phyloP scores from a whole-genome alignment of 2,329 filamentous ascomycete genomes.

The Calycina herbarum region DNA sequence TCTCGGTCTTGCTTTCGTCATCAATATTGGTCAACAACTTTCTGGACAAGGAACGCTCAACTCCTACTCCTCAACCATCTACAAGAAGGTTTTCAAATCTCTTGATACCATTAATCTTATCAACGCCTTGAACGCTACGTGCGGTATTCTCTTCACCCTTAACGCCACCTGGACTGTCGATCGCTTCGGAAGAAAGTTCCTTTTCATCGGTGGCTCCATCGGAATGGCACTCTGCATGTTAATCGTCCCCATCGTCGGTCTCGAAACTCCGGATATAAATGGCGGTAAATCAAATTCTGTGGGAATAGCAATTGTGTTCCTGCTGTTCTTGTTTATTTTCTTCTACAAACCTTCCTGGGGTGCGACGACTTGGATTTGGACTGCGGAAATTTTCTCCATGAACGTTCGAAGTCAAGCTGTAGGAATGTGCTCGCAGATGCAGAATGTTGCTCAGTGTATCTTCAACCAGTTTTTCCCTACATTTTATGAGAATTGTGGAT shows the following conservation, averaged over 20 bases:
- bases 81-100: conserved; percentile 66
- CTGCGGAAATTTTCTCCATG: conserved; percentile 68
- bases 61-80: conserved; percentile 72
- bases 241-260: conserved; percentile 58
- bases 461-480: conserved; percentile 71
- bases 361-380: conserved; percentile 71
- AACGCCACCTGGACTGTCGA: conserved; percentile 75
- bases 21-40: conserved; percentile 72
- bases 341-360: conserved; percentile 73
- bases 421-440: conserved; percentile 62
- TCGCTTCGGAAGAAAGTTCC: conserved; percentile 67
- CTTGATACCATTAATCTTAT: conserved; percentile 65
- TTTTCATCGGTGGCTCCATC: conserved; percentile 66
- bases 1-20: conserved; percentile 61
- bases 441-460: conserved; percentile 66
- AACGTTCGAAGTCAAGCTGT: conserved; percentile 72
- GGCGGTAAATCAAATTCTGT: conserved; percentile 58
- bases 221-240: conserved; percentile 73
- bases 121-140: conserved; percentile 73
- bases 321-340: conserved; percentile 66
- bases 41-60: conserved; percentile 73
- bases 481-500: conserved; percentile 58
- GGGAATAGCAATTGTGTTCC: conserved; percentile 67
- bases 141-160: conserved; percentile 70
- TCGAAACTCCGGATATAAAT: conserved; percentile 54